phyloP scores from a whole-genome alignment of 441 rosid genomes.

The Flueggea neowawraea region DNA sequence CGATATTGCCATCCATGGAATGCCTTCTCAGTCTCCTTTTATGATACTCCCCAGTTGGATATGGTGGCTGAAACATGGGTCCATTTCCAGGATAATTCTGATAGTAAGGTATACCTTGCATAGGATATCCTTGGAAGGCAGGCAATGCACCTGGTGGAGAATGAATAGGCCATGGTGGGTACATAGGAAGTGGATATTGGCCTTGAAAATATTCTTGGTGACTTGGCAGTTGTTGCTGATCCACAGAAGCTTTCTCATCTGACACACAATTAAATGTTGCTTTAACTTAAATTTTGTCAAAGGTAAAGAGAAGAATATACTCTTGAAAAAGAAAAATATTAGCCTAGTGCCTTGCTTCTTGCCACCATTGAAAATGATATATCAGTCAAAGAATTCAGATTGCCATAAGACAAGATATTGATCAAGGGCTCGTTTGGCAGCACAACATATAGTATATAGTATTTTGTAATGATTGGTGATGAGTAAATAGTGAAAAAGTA shows the following conservation, averaged over 20 bases:
- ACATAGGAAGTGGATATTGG: constrained; percentile 73
- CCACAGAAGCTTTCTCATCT: constrained; percentile 58
- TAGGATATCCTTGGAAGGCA: constrained; percentile 78
- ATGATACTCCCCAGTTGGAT: constrained; percentile 62
- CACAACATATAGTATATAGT: too few relatives aligned
- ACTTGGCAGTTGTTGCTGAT: constrained; percentile 47
- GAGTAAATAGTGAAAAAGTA: too few relatives aligned
- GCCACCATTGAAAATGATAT: too few relatives aligned
- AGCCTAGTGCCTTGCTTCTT: too few relatives aligned
- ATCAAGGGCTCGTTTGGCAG: too few relatives aligned
- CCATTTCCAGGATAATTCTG: constrained; percentile 61
- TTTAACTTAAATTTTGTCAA: constrained; percentile 9
- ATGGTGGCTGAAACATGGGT: constrained; percentile 62
- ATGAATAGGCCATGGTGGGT: constrained; percentile 85
- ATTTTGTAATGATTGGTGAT: too few relatives aligned
- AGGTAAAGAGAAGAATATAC: not conserved
- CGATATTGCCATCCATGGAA: constrained; percentile 52
- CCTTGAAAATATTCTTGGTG: constrained; percentile 64
- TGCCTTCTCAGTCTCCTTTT: constrained; percentile 49
- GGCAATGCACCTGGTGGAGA: constrained; percentile 84
- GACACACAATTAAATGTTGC: constrained; percentile 13
- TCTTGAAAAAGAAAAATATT: not conserved
- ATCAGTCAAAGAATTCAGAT: too few relatives aligned
- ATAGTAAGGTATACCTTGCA: constrained; percentile 84
- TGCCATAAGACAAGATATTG: not conserved